Evolutionary conservation across 2,329 filamentous ascomycete genomes (phyloP), one percentile per base, ranked within the genome.

Genomic region (Sclerotinia borealis): DNA sequence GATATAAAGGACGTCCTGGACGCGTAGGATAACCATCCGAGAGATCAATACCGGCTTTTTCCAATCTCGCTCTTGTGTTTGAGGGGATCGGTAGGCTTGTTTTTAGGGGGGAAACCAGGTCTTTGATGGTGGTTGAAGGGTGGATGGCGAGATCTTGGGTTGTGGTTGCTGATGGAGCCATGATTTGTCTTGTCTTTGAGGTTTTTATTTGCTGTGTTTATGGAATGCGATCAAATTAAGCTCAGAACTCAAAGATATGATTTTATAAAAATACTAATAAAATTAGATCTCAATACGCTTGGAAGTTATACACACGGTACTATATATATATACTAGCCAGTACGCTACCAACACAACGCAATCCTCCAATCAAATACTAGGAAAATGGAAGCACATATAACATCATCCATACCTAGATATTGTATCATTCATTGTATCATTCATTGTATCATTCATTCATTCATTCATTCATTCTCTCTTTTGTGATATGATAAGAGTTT

Each of bases 1-100:
- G 77, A 68, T 86, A 91, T 1, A 91, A 76, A 0, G 89, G 88
- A 54, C 81, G 80, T 0, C 84, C 81, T 1, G 88, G 88, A 0
- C 87, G 83, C 69, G 91, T 90, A 0, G 89, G 89, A 67, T 91
- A 91, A 0, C 88, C 89, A 1, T 84, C 76, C 0, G 85, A 88
- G 2, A 91, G 78, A 71, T 92, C 87, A 60, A 91, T 81, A 1
- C 85, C 87, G 0, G 86, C 87, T 66, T 88, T 90, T 68, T 85
- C 83, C 0, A 91, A 79, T 4, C 88, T 81, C 55, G 80, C 77
- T 1, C 80, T 79, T 1, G 87, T 77, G 1, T 82, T 69, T 11
- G 79, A 79, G 3, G 89, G 89, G 8, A 91, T 77, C 1, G 79
- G 80, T 1, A 92, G 78, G 0, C 77, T 85, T 71, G 90, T 86